Evolutionary conservation across 805 yeast genomes (phyloP), one percentile per base, ranked within the genome.

Genomic region (Pichia scutulata): DNA sequence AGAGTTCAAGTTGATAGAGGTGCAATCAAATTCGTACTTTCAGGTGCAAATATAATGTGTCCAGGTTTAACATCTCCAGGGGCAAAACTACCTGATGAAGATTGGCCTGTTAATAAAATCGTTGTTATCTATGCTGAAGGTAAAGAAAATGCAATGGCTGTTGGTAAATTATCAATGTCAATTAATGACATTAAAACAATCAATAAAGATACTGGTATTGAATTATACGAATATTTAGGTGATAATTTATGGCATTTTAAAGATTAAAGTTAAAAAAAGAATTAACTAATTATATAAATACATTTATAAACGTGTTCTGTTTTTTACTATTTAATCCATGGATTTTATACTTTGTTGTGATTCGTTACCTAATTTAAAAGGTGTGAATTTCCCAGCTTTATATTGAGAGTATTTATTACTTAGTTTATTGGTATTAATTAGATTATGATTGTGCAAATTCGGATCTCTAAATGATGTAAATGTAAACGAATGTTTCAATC

Each of bases 31-130:
- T 90, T 90, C 62, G 93, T 90, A 24, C 71, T 90, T n/a, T 84
- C 95, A 4, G 98, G 97, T 50, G 97, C 97, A 26, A 90, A 90
- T 62, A 86, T 90, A 61, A 90, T 90, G 98, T 90, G 97, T 68
- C 96, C 96, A 3, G 97, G 97, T 19, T 75, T 89, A 55, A 89
- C 96, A 0, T 82, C 93, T 19, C 75, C 84, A 2, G 96, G 97
- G 41, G 97, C 95, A 21, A 68, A 70, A 48, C 71, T 89, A 53
- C 96, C 97, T 21, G 90, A 82, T 23, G 83, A 83, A 28, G 79
- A 83, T 39, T 64, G 81, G 52, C 81, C 77, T 41, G 74, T 79
- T 57, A 95, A 77, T 48, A 73, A 82, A n/a, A 75, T 86, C 26
- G 96, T 90, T 43, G 76, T 86, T 9, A 78, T 92, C 24, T 85